Evolutionary conservation across 192 early-diverging fungal genomes (phyloP).

Genomic region (Coemansia pectinata): DNA sequence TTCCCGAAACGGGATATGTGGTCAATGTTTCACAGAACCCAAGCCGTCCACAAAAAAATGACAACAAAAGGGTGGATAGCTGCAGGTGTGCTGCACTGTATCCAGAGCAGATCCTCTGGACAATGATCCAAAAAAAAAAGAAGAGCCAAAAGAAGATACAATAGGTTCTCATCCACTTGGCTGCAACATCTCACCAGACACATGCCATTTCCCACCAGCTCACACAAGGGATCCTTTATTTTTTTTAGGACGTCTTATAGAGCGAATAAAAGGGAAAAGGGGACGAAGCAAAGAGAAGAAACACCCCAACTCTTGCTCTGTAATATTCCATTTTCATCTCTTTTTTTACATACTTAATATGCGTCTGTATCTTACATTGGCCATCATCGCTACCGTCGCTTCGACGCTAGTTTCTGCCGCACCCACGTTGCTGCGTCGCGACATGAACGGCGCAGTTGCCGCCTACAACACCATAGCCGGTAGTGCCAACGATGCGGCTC

Average conservation of each 20-base stretch:
- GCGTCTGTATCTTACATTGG: slow-evolving; percentile 19
- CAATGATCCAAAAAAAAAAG: neutral
- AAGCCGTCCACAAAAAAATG: neutral
- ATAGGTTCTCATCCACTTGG: neutral
- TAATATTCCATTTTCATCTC: neutral
- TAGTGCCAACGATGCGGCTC: slow-evolving; percentile 32
- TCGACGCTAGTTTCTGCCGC: neutral
- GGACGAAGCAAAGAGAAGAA: slow-evolving; percentile 6
- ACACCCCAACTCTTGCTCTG: neutral
- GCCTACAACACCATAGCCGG: slow-evolving; percentile 16
- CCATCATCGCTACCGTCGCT: slow-evolving; percentile 6
- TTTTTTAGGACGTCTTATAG: neutral
- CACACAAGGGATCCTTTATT: neutral
- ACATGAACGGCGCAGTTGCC: slow-evolving; percentile 25
- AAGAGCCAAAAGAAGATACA: neutral
- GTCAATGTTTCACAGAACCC: neutral
- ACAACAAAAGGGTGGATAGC: neutral
- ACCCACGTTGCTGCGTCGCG: slow-evolving; percentile 18
- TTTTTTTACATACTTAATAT: slow-evolving; percentile 8
- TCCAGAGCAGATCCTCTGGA: neutral
- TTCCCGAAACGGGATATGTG: neutral
- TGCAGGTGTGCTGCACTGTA: neutral
- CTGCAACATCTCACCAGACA: neutral
- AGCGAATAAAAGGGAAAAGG: neutral
- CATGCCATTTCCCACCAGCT: neutral